Evolutionary conservation across 805 yeast genomes (phyloP).

Genomic region (Pichia eremophila): DNA sequence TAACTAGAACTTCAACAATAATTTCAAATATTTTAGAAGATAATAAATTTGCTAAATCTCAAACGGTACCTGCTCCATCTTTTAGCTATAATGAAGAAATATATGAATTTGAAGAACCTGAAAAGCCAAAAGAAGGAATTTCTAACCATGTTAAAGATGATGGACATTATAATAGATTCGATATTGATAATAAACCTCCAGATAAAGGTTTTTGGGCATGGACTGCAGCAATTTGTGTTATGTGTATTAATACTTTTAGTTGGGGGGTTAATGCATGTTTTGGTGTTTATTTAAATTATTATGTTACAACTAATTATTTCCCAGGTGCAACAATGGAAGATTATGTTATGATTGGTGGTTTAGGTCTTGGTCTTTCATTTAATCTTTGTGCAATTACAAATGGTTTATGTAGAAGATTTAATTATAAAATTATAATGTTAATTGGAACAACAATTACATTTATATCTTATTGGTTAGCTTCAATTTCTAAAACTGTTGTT

Average conservation of each 20-base stretch:
- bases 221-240: slow-evolving; percentile 33
- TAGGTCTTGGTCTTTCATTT: slow-evolving; percentile 47
- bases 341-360: slow-evolving; percentile 49
- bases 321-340: slow-evolving; percentile 42
- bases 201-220: slow-evolving; percentile 42
- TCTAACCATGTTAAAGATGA: not conserved
- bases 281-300: slow-evolving; percentile 46
- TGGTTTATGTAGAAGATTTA: slow-evolving; percentile 38
- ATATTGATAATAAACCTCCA: slow-evolving; percentile 27
- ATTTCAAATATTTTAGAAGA: slow-evolving; percentile 24
- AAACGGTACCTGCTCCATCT: slow-evolving; percentile 7
- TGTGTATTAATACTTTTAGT: slow-evolving; percentile 28
- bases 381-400: slow-evolving; percentile 49
- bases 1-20: slow-evolving; percentile 19
- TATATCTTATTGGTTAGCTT: slow-evolving; percentile 35
- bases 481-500: slow-evolving; percentile 32
- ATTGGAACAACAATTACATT: slow-evolving; percentile 34
- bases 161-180: slow-evolving; percentile 24
- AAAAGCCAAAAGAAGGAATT: no score
- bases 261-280: slow-evolving; percentile 50
- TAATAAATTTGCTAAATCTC: slow-evolving; percentile 17
- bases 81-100: not conserved
- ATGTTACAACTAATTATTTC: slow-evolving; percentile 32
- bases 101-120: not conserved
- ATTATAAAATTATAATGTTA: slow-evolving; percentile 37